Evolutionary conservation across 805 yeast genomes (phyloP), one percentile per base, ranked within the genome.

Genomic region (Kurtzmaniella cleridarum): DNA sequence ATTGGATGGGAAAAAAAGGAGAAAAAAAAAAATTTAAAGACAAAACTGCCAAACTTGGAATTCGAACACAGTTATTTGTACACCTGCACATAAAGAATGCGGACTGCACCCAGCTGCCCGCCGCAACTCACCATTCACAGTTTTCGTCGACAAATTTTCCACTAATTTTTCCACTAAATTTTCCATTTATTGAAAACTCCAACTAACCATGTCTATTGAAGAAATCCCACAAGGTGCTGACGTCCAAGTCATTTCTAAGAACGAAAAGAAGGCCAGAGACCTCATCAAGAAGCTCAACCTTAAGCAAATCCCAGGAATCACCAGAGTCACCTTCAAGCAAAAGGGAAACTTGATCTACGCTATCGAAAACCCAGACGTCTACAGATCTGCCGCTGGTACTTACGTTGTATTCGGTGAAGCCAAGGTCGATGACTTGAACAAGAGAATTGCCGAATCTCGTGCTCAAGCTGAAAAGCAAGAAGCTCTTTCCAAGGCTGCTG

Each of bases 331-430:
- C 54, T 84, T 91, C 80, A 87, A 84, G 75, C 87, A 82, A 76
- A 82, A 86, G 73, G 89, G 90, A 66, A 86, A 87, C 80, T 79
- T 83, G 64, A 83, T 89, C 63, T 79, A 83, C 67, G 95, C 93
- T 62, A 86, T 91, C 71, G 93, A 87, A 66, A 66, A 70, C 53
- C 98, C 98, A 68, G 97, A 89, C 55, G 98, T 93, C 45, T 91
- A 75, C 95, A 87, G 78, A 72, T 82, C 96, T 47, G 77, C 81
- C 49, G 84, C 95, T 61, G 96, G 97, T 64, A 83, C 95, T 55
- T 93, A 85, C 77, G 82, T 91, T 57, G 97, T 91, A 53, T 90
- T 91, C 59, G 98, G 98, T 73, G 97, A 90, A 73, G 95, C 96
- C 63, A 86, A 88, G 78, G 84, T 86, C 54, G 97, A 91, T 69